phyloP scores from a whole-genome alignment of 106 monocot species.

The Narthecium ossifragum region DNA sequence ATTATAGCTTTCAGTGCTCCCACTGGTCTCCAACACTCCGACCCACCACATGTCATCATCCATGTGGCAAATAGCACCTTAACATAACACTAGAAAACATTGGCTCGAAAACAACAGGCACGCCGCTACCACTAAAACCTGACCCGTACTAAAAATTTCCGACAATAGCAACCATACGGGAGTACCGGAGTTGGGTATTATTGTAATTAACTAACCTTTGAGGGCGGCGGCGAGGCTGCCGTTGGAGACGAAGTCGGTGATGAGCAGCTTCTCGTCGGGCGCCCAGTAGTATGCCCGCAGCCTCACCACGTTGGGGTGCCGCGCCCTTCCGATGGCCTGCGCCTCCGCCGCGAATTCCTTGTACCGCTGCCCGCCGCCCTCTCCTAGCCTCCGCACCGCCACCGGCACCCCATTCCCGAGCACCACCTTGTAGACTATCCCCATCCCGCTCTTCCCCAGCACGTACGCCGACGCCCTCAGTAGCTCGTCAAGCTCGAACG shows the following conservation, averaged over 20 bases:
- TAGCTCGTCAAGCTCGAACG: constrained; percentile 78
- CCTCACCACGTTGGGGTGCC: constrained; percentile 77
- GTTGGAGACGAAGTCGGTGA: constrained; percentile 74
- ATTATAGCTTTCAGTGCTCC: no score
- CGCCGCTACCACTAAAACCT: no score
- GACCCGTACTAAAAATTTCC: no score
- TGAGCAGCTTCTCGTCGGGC: constrained; percentile 76
- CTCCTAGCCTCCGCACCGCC: constrained; percentile 72
- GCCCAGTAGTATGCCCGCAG: constrained; percentile 87
- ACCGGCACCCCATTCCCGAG: constrained; percentile 66
- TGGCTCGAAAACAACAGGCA: no score
- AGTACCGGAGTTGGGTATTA: no score
- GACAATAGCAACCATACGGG: no score
- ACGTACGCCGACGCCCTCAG: constrained; percentile 89
- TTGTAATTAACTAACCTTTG: constrained; percentile 62
- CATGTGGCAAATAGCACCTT: no score
- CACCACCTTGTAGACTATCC: constrained; percentile 97
- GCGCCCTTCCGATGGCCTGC: constrained; percentile 43
- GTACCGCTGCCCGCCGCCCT: constrained; percentile 33
- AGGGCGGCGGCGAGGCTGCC: constrained; percentile 77
- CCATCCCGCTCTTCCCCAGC: constrained; percentile 72
- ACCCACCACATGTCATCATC: no score
- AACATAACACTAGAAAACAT: no score
- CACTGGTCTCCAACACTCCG: no score
- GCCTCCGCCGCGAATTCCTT: constrained; percentile 85